A percentile compares a stretch with the other conserved stretches of the same genome.
Conservation (phyloP, 2,329 filamentous ascomycete species). For the Corynespora cassiicola region DNA sequence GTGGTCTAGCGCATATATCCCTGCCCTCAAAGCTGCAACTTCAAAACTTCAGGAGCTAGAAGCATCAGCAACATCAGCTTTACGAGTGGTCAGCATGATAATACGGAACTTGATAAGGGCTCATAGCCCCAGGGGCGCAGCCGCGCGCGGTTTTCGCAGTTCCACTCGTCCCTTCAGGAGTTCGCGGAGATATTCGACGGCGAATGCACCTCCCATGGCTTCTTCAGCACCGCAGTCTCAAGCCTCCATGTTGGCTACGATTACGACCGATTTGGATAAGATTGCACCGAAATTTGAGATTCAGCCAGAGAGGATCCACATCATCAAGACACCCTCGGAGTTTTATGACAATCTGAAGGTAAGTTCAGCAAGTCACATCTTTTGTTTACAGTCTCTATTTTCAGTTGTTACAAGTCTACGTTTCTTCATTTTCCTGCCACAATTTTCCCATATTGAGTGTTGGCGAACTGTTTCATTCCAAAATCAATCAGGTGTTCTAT, state of each 20-base stretch:
- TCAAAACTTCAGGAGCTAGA: conserved; percentile 32
- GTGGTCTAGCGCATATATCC: conserved; percentile 12
- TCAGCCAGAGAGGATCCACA: conserved; percentile 77
- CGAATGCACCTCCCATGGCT: conserved; percentile 33
- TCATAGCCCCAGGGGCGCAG: conserved; percentile 24
- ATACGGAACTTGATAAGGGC: conserved; percentile 35
- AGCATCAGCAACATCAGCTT: conserved; percentile 5
- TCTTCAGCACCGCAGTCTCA: conserved; percentile 52
- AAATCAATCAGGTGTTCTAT: too few relatives aligned
- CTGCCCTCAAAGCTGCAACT: conserved; percentile 18
- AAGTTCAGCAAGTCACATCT: too few relatives aligned
- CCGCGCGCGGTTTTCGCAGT: conserved; percentile 22
- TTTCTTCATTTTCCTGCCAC: too few relatives aligned
- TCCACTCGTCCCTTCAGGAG: conserved; percentile 20
- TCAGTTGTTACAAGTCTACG: too few relatives aligned
- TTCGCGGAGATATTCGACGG: conserved; percentile 41
- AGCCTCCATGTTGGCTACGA: conserved; percentile 61
- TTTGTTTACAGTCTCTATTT: too few relatives aligned
- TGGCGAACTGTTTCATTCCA: too few relatives aligned
- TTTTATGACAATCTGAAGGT: conserved; percentile 95
- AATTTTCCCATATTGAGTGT: too few relatives aligned
- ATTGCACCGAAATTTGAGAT: conserved; percentile 92
- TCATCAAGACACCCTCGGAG: conserved; percentile 80
- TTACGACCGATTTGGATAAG: conserved; percentile 80
- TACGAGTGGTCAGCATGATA: conserved; percentile 35